A percentile compares a stretch with the other conserved stretches of the same genome.
phyloP scores from a whole-genome alignment of 495 filamentous ascomycete genomes.

The Rostrohypoxylon terebratum region DNA sequence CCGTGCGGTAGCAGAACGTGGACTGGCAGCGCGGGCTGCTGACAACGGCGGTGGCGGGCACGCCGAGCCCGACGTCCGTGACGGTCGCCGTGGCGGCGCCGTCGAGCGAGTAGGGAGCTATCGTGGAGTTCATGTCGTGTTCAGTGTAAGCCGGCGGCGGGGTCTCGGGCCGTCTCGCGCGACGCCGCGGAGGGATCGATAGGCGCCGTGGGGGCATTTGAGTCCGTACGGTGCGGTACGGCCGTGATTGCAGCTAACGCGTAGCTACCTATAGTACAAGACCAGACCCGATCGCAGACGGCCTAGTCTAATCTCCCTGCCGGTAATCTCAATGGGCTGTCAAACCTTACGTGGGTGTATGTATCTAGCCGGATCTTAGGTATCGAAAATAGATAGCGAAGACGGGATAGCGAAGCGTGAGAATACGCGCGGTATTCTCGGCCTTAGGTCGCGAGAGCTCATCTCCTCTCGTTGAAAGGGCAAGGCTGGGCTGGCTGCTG shows the following conservation, averaged over 20 bases:
- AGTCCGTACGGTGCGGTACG: not conserved
- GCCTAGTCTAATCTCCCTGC: not conserved
- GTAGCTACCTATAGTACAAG: not conserved
- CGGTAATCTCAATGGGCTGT: not conserved
- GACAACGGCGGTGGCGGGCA: not conserved
- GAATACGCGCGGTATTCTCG: not conserved
- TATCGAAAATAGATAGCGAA: not conserved
- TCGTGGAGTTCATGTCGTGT: conserved; percentile 24
- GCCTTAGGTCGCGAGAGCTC: not conserved
- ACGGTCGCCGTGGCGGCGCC: not conserved
- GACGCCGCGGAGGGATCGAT: conserved; percentile 28
- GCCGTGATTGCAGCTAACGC: not conserved
- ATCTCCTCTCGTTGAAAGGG: conserved; percentile 17
- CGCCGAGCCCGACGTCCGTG: not conserved
- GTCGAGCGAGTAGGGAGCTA: conserved; percentile 5
- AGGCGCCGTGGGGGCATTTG: conserved; percentile 24
- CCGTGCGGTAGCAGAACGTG: conserved; percentile 36
- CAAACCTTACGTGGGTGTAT: not conserved
- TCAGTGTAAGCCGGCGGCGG: conserved; percentile 40
- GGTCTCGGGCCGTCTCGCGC: conserved; percentile 30
- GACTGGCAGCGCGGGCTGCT: conserved; percentile 36
- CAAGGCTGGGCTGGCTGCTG: conserved; percentile 15
- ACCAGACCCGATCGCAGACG: not conserved
- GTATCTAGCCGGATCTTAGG: not conserved
- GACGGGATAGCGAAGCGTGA: not conserved